A percentile compares a stretch with the other conserved stretches of the same genome.
Conservation (phyloP, 164 flowering plant genomes). For the Magnolia sinica region DNA sequence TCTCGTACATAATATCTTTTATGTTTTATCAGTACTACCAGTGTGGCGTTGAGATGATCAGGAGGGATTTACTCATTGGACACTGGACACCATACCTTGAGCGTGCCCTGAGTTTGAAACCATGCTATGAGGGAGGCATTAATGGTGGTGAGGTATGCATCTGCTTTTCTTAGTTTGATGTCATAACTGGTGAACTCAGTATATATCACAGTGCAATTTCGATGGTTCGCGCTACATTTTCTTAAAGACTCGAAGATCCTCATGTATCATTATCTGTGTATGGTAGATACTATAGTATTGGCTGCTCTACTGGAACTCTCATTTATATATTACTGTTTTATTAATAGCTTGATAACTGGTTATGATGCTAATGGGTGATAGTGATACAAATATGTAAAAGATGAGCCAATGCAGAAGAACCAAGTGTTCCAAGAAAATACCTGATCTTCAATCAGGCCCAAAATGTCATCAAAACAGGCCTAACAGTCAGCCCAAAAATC, state of each 20-base stretch:
- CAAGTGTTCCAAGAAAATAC: too few relatives aligned
- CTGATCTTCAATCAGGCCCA: too few relatives aligned
- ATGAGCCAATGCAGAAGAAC: too few relatives aligned
- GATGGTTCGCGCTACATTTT: too few relatives aligned
- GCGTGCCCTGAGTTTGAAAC: conserved; percentile 80
- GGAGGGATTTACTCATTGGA: conserved; percentile 90
- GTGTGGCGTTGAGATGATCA: conserved; percentile 96
- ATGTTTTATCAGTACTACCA: conserved; percentile 58
- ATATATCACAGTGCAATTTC: too few relatives aligned
- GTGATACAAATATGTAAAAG: too few relatives aligned
- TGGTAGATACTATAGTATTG: background rate
- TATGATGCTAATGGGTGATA: too few relatives aligned
- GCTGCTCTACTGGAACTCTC: too few relatives aligned
- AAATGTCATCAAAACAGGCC: too few relatives aligned
- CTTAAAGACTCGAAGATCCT: background rate
- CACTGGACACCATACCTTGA: conserved; percentile 93
- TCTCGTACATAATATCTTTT: background rate
- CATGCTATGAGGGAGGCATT: conserved; percentile 83
- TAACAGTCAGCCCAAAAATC: too few relatives aligned
- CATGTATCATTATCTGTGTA: background rate
- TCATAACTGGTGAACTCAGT: background rate
- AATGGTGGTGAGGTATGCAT: conserved; percentile 92
- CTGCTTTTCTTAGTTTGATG: background rate
- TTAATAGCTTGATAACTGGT: too few relatives aligned
- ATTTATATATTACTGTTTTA: too few relatives aligned